Evolutionary conservation across 2,329 filamentous ascomycete genomes (phyloP).

Genomic region (Sporothrix pallida): DNA sequence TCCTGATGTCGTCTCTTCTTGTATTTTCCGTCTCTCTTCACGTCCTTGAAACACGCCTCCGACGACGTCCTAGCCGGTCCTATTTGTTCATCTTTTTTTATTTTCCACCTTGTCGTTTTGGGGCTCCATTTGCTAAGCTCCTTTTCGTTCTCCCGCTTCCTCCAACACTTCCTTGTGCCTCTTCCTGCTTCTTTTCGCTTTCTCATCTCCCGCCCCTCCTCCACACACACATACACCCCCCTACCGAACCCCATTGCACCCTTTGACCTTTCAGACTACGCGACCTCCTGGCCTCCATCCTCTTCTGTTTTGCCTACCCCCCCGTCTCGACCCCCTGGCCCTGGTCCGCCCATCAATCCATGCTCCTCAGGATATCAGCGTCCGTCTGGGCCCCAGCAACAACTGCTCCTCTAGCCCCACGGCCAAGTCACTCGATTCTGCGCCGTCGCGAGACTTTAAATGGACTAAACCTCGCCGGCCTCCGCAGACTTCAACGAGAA

Average conservation of each 20-base stretch:
- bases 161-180: neutral
- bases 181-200: slow-evolving; percentile 32
- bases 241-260: slow-evolving; percentile 11
- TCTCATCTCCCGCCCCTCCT: slow-evolving; percentile 21
- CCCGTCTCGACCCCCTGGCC: slow-evolving; percentile 28
- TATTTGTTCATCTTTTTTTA: neutral
- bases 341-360: slow-evolving; percentile 20
- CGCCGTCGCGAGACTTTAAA: slow-evolving; percentile 36
- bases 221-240: slow-evolving; percentile 12
- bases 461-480: slow-evolving; percentile 35
- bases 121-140: neutral
- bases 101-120: neutral
- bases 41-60: slow-evolving; percentile 30
- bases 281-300: slow-evolving; percentile 19
- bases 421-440: slow-evolving; percentile 34
- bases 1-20: slow-evolving; percentile 13
- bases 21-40: neutral
- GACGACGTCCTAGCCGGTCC: slow-evolving; percentile 18
- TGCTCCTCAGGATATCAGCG: slow-evolving; percentile 23
- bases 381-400: slow-evolving; percentile 21
- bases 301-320: slow-evolving; percentile 23
- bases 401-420: slow-evolving; percentile 24
- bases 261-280: neutral
- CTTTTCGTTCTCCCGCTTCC: neutral
- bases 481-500: slow-evolving; percentile 8